A percentile compares a stretch with the other conserved stretches of the same genome.
Conservation (phyloP, 2,329 filamentous ascomycete species). For the Tolypocladium album region DNA sequence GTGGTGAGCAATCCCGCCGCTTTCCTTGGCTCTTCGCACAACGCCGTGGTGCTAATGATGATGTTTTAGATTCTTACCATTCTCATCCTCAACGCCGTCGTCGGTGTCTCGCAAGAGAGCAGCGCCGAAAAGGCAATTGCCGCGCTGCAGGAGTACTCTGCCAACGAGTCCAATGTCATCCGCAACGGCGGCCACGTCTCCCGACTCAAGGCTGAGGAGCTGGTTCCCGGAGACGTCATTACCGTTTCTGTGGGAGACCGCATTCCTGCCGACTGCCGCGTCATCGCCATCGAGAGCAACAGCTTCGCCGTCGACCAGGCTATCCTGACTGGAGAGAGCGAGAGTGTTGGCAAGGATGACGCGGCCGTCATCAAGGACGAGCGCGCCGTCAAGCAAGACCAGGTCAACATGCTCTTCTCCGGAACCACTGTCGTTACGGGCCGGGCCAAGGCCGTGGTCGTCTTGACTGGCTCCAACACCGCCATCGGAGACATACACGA, state of each 20-base stretch:
- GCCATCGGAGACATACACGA: conserved; percentile 98
- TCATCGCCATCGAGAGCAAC: conserved; percentile 89
- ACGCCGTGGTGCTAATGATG: neutral
- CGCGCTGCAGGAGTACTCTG: conserved; percentile 95
- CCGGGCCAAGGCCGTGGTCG: conserved; percentile 83
- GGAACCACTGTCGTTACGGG: conserved; percentile 95
- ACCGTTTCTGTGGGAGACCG: conserved; percentile 83
- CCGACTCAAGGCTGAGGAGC: conserved; percentile 86
- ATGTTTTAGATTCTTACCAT: conserved; percentile 77
- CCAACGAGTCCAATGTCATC: conserved; percentile 91
- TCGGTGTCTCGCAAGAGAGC: conserved; percentile 96
- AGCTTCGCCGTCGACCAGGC: conserved; percentile 95
- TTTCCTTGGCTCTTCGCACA: neutral
- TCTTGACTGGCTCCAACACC: conserved; percentile 78
- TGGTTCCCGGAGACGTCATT: conserved; percentile 90
- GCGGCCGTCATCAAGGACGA: conserved; percentile 56
- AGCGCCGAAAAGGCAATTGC: conserved; percentile 98
- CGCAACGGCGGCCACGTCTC: conserved; percentile 68
- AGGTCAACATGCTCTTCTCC: conserved; percentile 96
- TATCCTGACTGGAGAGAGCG: conserved; percentile 92
- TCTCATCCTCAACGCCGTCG: conserved; percentile 88
- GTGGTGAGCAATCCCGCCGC: conserved; percentile 55
- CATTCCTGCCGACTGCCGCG: conserved; percentile 86
- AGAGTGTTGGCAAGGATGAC: conserved; percentile 85
- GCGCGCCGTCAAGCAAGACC: conserved; percentile 91